Conservation (phyloP, 768 basidiomycete species). For the Coprinopsis marcescibilis region DNA sequence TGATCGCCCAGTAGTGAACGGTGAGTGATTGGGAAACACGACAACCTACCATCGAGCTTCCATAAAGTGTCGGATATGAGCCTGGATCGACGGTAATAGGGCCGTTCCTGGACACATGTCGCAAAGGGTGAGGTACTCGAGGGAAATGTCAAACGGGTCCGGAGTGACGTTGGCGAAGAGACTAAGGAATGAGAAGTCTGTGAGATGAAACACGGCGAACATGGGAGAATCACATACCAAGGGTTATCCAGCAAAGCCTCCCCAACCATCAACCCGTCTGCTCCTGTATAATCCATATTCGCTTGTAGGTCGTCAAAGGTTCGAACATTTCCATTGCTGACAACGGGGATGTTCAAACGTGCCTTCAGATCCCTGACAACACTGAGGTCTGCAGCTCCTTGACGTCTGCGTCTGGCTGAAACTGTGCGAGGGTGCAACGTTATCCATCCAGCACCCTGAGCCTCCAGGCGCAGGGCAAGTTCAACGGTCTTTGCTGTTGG, state of each 20-base stretch:
- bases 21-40: not conserved
- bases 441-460: conserved; percentile 64
- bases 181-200: conserved; percentile 26
- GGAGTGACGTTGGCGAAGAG: conserved; percentile 48
- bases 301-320: conserved; percentile 46
- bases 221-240: conserved; percentile 38
- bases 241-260: conserved; percentile 74
- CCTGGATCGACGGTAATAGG: conserved; percentile 44
- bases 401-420: conserved; percentile 61
- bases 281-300: conserved; percentile 52
- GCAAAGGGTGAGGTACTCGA: conserved; percentile 67
- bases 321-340: conserved; percentile 79
- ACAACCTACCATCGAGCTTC: conserved; percentile 55
- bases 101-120: conserved; percentile 44
- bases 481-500: conserved; percentile 46
- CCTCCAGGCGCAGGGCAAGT: conserved; percentile 52
- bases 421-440: conserved; percentile 73
- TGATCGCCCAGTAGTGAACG: not conserved
- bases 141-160: conserved; percentile 59
- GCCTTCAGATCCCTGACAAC: conserved; percentile 54
- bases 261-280: conserved; percentile 78
- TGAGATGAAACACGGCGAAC: not conserved
- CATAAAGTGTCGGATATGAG: conserved; percentile 64
- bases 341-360: conserved; percentile 46
- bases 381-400: conserved; percentile 64